Conservation (phyloP, 2,329 filamentous ascomycete genomes). For the Pseudopyrenochaeta lycopersici region DNA sequence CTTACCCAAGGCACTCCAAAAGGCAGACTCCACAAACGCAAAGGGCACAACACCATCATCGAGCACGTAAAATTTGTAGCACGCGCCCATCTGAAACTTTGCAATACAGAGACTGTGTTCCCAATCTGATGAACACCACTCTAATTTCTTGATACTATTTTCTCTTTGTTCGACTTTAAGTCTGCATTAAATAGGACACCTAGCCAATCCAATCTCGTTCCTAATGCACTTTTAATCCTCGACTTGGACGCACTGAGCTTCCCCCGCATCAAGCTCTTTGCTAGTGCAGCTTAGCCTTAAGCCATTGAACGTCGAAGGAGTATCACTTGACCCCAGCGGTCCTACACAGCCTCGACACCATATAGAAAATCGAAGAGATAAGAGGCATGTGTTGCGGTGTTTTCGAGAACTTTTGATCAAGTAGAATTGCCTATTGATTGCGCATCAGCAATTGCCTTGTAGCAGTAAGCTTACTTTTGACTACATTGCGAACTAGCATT, state of each 20-base stretch:
- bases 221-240: background rate
- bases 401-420: background rate
- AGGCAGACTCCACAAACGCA: background rate
- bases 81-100: background rate
- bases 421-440: background rate
- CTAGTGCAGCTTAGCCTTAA: background rate
- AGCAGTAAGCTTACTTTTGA: background rate
- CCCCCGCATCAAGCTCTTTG: background rate
- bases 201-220: no score
- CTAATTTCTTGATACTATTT: no score
- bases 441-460: background rate
- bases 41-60: background rate
- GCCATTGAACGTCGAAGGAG: background rate
- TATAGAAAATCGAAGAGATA: background rate
- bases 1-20: background rate
- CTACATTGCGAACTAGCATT: background rate
- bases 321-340: background rate
- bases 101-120: background rate
- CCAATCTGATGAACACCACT: no score
- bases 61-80: background rate
- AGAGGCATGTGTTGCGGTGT: background rate
- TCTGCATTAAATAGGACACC: no score
- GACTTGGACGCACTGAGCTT: background rate
- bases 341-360: background rate
- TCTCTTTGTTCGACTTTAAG: no score